These are phyloP conservation scores for Globisporangium irregulare DNA, from an alignment of 352 stramenopile genomes.

Conservation along the genomic window DNA sequence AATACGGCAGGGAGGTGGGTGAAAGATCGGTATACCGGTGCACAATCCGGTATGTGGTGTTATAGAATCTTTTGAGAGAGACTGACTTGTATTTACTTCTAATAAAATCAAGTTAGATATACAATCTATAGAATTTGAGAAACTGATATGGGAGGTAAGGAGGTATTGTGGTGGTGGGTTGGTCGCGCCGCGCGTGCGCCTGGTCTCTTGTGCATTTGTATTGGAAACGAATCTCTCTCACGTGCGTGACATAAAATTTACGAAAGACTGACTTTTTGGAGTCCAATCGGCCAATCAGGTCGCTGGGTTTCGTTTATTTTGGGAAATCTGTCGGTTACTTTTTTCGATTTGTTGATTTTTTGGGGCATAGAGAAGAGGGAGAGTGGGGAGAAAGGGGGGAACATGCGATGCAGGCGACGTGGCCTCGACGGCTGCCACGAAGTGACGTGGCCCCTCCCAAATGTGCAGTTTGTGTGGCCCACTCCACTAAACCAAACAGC, in stretches of 20 bases:
- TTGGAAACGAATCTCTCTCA: conserved; percentile 10
- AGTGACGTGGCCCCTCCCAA: neutral
- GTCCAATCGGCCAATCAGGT: neutral
- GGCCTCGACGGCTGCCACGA: neutral
- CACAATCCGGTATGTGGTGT: neutral
- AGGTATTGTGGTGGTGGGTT: neutral
- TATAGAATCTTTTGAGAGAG: too few relatives aligned
- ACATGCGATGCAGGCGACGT: neutral
- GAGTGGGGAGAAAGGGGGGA: neutral
- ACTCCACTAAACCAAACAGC: neutral
- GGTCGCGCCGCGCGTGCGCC: neutral
- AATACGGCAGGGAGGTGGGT: neutral
- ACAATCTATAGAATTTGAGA: too few relatives aligned
- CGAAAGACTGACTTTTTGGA: neutral
- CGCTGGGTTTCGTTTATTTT: neutral
- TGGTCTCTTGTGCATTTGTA: conserved; percentile 7
- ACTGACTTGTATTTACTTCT: too few relatives aligned
- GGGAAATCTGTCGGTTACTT: neutral
- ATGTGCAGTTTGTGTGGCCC: neutral
- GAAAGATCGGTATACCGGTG: neutral
- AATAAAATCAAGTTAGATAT: too few relatives aligned
- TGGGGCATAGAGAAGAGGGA: neutral
- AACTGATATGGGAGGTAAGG: neutral
- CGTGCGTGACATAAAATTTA: conserved; percentile 7
- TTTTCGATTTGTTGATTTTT: neutral